Conservation (phyloP, 257 asterid species). For the Salvia rosmarinus region DNA sequence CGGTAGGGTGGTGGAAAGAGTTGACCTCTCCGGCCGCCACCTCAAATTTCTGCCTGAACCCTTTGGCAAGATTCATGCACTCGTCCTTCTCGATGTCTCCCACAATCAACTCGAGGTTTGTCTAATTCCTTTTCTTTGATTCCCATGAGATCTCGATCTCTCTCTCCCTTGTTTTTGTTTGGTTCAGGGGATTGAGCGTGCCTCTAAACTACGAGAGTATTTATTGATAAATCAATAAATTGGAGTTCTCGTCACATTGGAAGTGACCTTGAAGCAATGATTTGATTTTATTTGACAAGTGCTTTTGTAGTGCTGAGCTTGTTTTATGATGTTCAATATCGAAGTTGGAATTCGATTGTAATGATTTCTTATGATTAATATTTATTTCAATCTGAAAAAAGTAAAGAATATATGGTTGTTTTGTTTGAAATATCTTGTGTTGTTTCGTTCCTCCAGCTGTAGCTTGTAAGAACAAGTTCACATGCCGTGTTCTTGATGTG, state of each 20-base stretch:
- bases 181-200: too few species aligned
- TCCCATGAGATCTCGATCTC: neutral
- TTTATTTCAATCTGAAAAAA: neutral
- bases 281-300: too few species aligned
- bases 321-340: neutral
- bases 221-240: neutral
- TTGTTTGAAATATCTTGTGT: neutral
- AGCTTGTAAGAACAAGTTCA: neutral
- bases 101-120: slow-evolving; percentile 56
- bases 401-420: neutral
- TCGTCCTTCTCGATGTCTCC: slow-evolving; percentile 55
- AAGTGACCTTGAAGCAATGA: neutral
- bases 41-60: slow-evolving; percentile 52
- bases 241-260: neutral
- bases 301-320: neutral
- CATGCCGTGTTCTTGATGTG: neutral
- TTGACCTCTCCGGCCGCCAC: slow-evolving; percentile 58
- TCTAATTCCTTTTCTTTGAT: neutral
- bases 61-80: slow-evolving; percentile 48
- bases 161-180: neutral
- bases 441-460: neutral
- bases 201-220: neutral
- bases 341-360: neutral
- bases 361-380: neutral
- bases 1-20: slow-evolving; percentile 28